Evolutionary conservation across 768 basidiomycete genomes (phyloP).

Genomic region (Tylopilus sp.): DNA sequence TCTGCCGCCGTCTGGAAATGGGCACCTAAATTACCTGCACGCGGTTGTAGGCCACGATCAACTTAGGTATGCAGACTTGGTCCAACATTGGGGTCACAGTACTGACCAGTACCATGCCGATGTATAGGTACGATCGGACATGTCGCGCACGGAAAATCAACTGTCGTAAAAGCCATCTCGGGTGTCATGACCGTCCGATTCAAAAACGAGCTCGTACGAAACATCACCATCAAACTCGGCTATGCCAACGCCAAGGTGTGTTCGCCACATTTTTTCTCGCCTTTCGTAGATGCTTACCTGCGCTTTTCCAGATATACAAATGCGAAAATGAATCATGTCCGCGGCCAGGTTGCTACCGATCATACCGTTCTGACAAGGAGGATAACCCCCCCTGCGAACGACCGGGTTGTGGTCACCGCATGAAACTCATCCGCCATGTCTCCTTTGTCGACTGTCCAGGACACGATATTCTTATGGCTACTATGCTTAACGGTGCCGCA

Average conservation of each 20-base stretch:
- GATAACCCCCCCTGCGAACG: slow-evolving; percentile 91
- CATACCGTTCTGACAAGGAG: slow-evolving; percentile 92
- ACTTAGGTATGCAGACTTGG: slow-evolving; percentile 57
- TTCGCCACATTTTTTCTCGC: slow-evolving; percentile 4
- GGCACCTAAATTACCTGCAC: slow-evolving; percentile 2
- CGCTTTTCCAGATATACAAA: slow-evolving; percentile 80
- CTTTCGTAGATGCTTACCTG: not conserved
- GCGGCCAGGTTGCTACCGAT: slow-evolving; percentile 90
- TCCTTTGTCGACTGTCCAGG: slow-evolving; percentile 98
- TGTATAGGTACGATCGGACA: slow-evolving; percentile 92
- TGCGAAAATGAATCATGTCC: slow-evolving; percentile 93
- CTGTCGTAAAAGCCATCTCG: slow-evolving; percentile 97
- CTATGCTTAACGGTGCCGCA: slow-evolving; percentile 99
- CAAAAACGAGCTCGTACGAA: slow-evolving; percentile 98
- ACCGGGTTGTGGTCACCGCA: slow-evolving; percentile 83
- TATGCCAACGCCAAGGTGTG: slow-evolving; percentile 98
- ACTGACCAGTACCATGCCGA: slow-evolving; percentile 8
- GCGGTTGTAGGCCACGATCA: slow-evolving; percentile 80
- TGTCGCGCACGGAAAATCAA: slow-evolving; percentile 97
- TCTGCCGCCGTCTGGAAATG: not conserved
- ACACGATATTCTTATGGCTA: slow-evolving; percentile 99
- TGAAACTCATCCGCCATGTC: slow-evolving; percentile 93
- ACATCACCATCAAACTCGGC: slow-evolving; percentile 99
- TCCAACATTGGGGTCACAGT: not conserved
- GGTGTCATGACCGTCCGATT: slow-evolving; percentile 98